Evolutionary conservation across 768 basidiomycete species (phyloP).

Genomic region (Peribolospora baueri): DNA sequence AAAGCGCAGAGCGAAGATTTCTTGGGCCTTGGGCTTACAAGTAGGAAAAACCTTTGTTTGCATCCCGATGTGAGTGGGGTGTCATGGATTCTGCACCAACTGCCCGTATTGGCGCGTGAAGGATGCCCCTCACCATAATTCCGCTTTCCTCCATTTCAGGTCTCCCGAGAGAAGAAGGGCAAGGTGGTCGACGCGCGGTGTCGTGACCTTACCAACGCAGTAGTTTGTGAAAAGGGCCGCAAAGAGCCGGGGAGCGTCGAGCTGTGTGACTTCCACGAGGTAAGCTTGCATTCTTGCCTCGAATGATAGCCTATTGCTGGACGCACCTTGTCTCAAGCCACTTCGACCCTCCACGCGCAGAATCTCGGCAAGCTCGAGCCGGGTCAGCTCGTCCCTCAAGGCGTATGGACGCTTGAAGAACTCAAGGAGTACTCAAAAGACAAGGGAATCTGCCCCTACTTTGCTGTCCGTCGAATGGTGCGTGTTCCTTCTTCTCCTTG

Average conservation of each 20-base stretch:
- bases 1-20: slow-evolving; percentile 27
- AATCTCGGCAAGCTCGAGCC: slow-evolving; percentile 58
- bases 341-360: slow-evolving; percentile 22
- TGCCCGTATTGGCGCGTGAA: background rate
- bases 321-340: background rate
- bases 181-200: slow-evolving; percentile 91
- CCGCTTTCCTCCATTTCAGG: slow-evolving; percentile 25
- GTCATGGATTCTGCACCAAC: background rate
- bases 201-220: slow-evolving; percentile 73
- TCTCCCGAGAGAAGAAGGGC: slow-evolving; percentile 94
- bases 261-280: slow-evolving; percentile 89
- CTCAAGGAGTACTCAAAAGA: slow-evolving; percentile 68
- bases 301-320: background rate
- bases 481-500: slow-evolving; percentile 10
- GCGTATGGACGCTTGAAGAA: slow-evolving; percentile 86
- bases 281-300: slow-evolving; percentile 17
- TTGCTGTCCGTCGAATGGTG: slow-evolving; percentile 86
- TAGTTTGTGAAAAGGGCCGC: slow-evolving; percentile 55
- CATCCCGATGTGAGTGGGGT: slow-evolving; percentile 29
- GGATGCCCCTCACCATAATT: background rate
- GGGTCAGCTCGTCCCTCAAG: slow-evolving; percentile 54
- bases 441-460: slow-evolving; percentile 76
- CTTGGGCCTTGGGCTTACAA: slow-evolving; percentile 74
- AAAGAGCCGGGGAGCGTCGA: slow-evolving; percentile 71
- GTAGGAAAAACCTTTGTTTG: slow-evolving; percentile 86